Conservation (phyloP, 176 grass and related monocot species). For the Juncus inflexus region DNA sequence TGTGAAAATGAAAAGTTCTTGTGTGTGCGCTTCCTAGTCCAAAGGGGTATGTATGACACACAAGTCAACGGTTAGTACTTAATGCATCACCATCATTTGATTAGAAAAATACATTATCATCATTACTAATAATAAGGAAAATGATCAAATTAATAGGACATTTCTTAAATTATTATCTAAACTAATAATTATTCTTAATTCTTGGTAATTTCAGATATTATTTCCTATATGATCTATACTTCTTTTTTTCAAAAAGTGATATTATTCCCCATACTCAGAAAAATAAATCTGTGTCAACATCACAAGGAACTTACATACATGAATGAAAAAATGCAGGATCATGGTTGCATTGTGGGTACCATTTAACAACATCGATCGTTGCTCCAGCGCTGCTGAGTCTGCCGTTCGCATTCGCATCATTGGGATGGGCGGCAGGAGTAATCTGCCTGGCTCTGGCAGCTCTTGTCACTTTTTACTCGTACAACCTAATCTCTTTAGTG, state of each 20-base stretch:
- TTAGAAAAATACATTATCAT: too few relatives aligned
- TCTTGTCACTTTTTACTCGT: conserved; percentile 82
- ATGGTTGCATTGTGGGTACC: conserved; percentile 93
- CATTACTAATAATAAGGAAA: too few relatives aligned
- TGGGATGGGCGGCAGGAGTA: conserved; percentile 64
- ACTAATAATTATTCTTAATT: background rate
- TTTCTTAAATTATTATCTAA: background rate
- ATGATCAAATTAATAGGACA: too few relatives aligned
- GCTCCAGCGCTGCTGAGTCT: conserved; percentile 84
- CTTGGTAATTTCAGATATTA: background rate
- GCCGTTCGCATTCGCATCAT: conserved; percentile 68
- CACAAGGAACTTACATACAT: background rate
- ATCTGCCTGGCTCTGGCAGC: conserved; percentile 54
- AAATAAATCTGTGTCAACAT: background rate
- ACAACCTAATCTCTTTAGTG: conserved; percentile 88
- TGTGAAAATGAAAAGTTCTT: too few relatives aligned
- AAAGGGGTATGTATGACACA: too few relatives aligned
- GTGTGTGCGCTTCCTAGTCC: too few relatives aligned
- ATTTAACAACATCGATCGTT: conserved; percentile 87
- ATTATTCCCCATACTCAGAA: background rate
- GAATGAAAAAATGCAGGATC: conserved; percentile 42
- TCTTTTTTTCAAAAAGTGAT: background rate
- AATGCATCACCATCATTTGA: too few relatives aligned
- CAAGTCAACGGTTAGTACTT: too few relatives aligned
- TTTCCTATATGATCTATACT: background rate